Percentiles rank a stretch among this genome's conserved stretches.
Evolutionary conservation across 257 asterid genomes (phyloP).

Genomic region (Salvia splendens): DNA sequence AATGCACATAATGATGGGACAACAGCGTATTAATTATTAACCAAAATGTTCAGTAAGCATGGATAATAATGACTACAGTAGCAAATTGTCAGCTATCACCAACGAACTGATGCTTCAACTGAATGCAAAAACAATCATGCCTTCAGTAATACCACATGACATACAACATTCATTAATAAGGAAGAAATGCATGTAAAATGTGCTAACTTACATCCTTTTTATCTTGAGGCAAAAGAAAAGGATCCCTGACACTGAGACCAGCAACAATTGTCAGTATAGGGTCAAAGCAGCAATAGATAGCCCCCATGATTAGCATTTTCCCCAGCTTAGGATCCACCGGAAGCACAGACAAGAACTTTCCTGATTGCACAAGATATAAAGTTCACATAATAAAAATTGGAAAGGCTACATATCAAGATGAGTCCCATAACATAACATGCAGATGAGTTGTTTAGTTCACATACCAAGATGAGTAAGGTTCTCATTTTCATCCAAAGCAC

Average conservation of each 20-base stretch:
- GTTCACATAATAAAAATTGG: conserved; percentile 18
- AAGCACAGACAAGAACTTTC: conserved; percentile 80
- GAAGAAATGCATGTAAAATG: conserved; percentile 16
- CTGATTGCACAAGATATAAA: conserved; percentile 48
- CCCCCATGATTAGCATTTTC: conserved; percentile 96
- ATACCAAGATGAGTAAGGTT: conserved; percentile 93
- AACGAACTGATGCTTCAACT: neutral
- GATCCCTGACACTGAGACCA: conserved; percentile 96
- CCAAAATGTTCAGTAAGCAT: neutral
- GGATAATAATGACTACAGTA: conserved; percentile 8
- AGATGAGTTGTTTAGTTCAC: conserved; percentile 31
- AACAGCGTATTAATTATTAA: no score
- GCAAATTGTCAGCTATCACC: conserved; percentile 15
- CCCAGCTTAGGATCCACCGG: conserved; percentile 99
- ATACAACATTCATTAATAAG: conserved; percentile 21
- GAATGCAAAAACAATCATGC: conserved; percentile 17
- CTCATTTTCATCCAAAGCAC: conserved; percentile 91
- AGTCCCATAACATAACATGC: conserved; percentile 19
- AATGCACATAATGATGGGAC: no score
- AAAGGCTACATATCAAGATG: conserved; percentile 14
- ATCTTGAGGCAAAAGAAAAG: conserved; percentile 95
- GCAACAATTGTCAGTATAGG: conserved; percentile 92
- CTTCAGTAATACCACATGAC: conserved; percentile 8
- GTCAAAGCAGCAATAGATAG: conserved; percentile 87
- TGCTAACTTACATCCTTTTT: conserved; percentile 82